Evolutionary conservation across 441 rosid species (phyloP), one percentile per base, ranked within the genome.

Genomic region (Gossypium trilobum): DNA sequence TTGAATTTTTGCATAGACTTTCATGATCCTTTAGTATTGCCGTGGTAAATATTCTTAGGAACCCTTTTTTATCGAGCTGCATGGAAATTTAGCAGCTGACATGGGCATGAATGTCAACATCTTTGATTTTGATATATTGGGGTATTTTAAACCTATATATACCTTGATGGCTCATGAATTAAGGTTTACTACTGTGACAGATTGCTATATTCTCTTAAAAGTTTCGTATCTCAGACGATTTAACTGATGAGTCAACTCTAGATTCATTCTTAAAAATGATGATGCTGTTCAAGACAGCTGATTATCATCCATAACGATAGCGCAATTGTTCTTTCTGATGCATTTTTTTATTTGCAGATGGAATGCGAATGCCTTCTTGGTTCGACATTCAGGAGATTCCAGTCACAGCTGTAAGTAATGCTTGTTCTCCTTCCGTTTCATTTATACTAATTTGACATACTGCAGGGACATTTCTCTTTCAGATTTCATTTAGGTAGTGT

Each of bases 321-420:
- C n/a, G 0, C 64, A 23, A 9, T 44, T 31, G 17, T 39, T 33
- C 29, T 73, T 57, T 7, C 33, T 42, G 48, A 44, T 77, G 13
- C 7, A 20, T 70, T 55, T 68, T 27, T 29, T 44, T 1, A 2
- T 58, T 77, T 83, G 84, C 77, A 92, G 97, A 87, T 85, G 95
- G 95, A 80, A 75, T 85, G 77, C 87, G 87, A 74, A 92, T 90
- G 95, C 95, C 96, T 61, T 90, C 96, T 42, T 92, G 97, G 97
- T 92, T 92, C 75, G 93, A 92, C 76, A 87, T 92, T 73, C 91
- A 77, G 63, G 96, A 92, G 91, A 88, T 92, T 73, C 97, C 97
- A 23, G 79, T 92, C 68, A 87, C 88, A 7, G 91, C 89, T 70
- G 97, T 92, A 84, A 87, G 85, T 75, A 25, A 44, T 64, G 27